Base-by-base conservation (phyloP, 129 eudicot genomes). In the Pittosporum tobira region DNA sequence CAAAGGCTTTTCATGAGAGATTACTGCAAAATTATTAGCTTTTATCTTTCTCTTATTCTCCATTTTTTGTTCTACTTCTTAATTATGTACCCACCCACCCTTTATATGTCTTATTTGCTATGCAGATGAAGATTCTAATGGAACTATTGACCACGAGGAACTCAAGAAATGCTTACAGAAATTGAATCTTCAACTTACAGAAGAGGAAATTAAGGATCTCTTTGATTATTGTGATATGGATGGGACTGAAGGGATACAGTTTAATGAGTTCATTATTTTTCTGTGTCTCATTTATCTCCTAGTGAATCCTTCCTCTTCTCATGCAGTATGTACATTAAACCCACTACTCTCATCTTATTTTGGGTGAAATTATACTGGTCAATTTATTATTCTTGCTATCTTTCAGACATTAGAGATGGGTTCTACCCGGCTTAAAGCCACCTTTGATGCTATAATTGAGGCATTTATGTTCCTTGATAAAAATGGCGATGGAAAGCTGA, bases 401-500 rank as follows among this genome's bases (percentile, higher is more conserved):
- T 72, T 57, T 50, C 79, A 80, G 88, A 65, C 63, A 44, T 59
- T 73, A 45, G 57, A 64, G 55, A 59, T 80, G 70, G 74, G 70
- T 54, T 74, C 77, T 11, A 63, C 67, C 4, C 62, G 62, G 71
- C 72, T 84, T 31, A 77, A 80, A 69, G 69, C 73, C 9, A 80
- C 80, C 42, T 84, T 84, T 51, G 83, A 80, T 44, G 61, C 72
- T 12, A 77, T 84, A 20, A 68, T 81, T 45, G 81, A 84, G 64
- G 88, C 81, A n/a, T 84, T 84, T 63, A 40, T 77, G 68, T 80
- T 62, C 73, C 81, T 84, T 60, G 94, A 84, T 60, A 84, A 80
- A 69, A 84, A 84, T 59, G 84, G 88, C 36, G 82, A 80, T 50
- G 94, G 94, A 50, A 84, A 74, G 66, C 57, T 84, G 59, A 74